Conservation (phyloP, 2,329 filamentous ascomycete genomes). For the Coniella lustricola region DNA sequence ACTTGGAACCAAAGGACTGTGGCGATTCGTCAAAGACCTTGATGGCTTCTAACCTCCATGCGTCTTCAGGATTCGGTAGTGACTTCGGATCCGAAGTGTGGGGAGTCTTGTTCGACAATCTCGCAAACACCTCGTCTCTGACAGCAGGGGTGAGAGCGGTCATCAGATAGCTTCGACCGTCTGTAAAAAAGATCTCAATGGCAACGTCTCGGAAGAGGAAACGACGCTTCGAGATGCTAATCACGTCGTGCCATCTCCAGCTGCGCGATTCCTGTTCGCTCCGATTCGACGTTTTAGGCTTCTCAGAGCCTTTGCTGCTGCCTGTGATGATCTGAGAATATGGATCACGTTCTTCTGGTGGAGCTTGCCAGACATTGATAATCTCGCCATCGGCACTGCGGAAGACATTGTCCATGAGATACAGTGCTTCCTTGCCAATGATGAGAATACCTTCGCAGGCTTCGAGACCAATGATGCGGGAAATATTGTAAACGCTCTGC, state of each 20-base stretch:
- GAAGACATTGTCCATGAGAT: constrained; percentile 95
- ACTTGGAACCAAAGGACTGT: constrained; percentile 71
- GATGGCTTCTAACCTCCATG: constrained; percentile 84
- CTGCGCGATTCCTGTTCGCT: constrained; percentile 70
- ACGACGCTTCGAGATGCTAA: constrained; percentile 90
- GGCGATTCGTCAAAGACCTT: constrained; percentile 56
- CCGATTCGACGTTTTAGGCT: constrained; percentile 39
- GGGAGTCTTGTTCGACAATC: constrained; percentile 71
- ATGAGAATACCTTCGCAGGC: constrained; percentile 91
- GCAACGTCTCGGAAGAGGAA: constrained; percentile 95
- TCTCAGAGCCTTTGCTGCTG: constrained; percentile 53
- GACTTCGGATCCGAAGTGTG: constrained; percentile 66
- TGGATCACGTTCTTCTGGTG: constrained; percentile 83
- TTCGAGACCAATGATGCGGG: constrained; percentile 86
- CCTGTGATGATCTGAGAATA: constrained; percentile 92
- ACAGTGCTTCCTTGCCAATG: constrained; percentile 83
- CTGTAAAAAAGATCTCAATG: constrained; percentile 95
- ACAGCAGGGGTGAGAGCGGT: constrained; percentile 69
- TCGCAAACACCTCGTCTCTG: constrained; percentile 74
- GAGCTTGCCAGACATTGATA: constrained; percentile 91
- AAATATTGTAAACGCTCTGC: constrained; percentile 91
- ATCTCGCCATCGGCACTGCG: constrained; percentile 93
- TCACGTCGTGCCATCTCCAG: constrained; percentile 91
- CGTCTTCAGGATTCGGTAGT: constrained; percentile 73
- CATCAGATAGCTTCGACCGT: constrained; percentile 88